Conservation (phyloP, 1,284 basidiomycete species). For the Hortiboletus rubellus region DNA sequence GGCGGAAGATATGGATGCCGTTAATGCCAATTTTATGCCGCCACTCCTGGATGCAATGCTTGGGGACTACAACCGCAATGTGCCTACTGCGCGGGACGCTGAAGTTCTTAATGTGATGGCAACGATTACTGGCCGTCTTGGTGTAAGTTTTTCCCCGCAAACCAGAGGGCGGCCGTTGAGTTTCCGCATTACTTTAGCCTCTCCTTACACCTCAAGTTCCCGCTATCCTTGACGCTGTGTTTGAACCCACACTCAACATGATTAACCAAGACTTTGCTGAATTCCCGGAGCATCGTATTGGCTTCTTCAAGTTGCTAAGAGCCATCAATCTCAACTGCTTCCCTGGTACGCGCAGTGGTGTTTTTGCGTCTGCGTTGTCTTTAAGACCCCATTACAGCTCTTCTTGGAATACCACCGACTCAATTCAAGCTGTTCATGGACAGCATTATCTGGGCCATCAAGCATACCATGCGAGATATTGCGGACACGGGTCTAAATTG, state of each 20-base stretch:
- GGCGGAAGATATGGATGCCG: constrained; percentile 93
- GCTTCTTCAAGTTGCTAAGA: constrained; percentile 95
- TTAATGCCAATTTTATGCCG: constrained; percentile 92
- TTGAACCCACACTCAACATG: constrained; percentile 97
- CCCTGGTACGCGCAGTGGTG: constrained; percentile 61
- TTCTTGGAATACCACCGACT: constrained; percentile 83
- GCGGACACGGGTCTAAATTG: constrained; percentile 91
- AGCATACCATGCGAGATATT: constrained; percentile 99
- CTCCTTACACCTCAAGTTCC: constrained; percentile 95
- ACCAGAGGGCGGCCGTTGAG: constrained; percentile 4
- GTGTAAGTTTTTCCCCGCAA: constrained; percentile 52
- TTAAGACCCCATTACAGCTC: constrained; percentile 48
- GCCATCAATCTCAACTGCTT: constrained; percentile 96
- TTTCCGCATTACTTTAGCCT: constrained; percentile 44
- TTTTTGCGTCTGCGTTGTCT: not conserved
- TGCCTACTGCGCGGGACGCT: constrained; percentile 91
- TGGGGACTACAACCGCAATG: constrained; percentile 95
- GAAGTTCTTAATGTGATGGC: constrained; percentile 99
- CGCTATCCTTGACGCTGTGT: constrained; percentile 94
- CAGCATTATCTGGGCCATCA: constrained; percentile 99
- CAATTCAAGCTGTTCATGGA: constrained; percentile 99
- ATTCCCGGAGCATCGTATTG: constrained; percentile 96
- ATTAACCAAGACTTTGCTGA: constrained; percentile 99
- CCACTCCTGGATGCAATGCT: constrained; percentile 96
- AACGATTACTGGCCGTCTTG: constrained; percentile 88